Conservation (phyloP, 169 alveolate species). For the Fabrea salina region DNA sequence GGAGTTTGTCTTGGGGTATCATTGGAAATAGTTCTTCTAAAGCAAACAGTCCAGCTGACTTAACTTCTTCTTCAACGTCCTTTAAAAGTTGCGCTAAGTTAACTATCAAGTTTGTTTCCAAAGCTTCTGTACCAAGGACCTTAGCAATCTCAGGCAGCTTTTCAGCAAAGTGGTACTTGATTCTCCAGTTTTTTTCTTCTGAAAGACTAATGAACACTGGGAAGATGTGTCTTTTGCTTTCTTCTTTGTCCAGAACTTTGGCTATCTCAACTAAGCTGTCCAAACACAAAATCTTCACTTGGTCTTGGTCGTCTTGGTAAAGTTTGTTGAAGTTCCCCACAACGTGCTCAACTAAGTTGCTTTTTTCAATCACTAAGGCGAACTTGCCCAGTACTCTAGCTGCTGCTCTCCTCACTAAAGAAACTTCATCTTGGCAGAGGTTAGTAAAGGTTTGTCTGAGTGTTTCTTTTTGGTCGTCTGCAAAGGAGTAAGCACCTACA, state of each 20-base stretch:
- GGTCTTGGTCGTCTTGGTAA: conserved; percentile 75
- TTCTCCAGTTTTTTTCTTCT: conserved; percentile 83
- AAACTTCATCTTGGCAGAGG: conserved; percentile 78
- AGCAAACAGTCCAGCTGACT: conserved; percentile 59
- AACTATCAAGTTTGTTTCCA: conserved; percentile 60
- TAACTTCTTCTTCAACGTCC: conserved; percentile 77
- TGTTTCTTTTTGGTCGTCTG: conserved; percentile 65
- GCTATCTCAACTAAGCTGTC: conserved; percentile 69
- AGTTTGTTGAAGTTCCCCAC: conserved; percentile 67
- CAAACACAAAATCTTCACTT: conserved; percentile 68
- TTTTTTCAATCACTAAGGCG: conserved; percentile 37
- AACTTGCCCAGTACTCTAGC: conserved; percentile 62
- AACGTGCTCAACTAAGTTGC: conserved; percentile 52
- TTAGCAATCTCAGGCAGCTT: conserved; percentile 72
- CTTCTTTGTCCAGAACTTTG: conserved; percentile 63
- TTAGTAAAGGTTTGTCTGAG: conserved; percentile 72
- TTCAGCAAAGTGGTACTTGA: conserved; percentile 68
- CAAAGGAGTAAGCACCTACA: conserved; percentile 56
- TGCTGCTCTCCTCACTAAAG: conserved; percentile 82
- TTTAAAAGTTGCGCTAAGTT: conserved; percentile 63
- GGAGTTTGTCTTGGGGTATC: conserved; percentile 61
- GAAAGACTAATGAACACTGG: conserved; percentile 68
- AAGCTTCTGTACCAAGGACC: conserved; percentile 77
- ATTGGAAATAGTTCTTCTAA: conserved; percentile 47
- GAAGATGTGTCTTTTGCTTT: conserved; percentile 63